Evolutionary conservation across 208 protist genomes (phyloP).

Genomic region (Vickermania ingenoplastis): DNA sequence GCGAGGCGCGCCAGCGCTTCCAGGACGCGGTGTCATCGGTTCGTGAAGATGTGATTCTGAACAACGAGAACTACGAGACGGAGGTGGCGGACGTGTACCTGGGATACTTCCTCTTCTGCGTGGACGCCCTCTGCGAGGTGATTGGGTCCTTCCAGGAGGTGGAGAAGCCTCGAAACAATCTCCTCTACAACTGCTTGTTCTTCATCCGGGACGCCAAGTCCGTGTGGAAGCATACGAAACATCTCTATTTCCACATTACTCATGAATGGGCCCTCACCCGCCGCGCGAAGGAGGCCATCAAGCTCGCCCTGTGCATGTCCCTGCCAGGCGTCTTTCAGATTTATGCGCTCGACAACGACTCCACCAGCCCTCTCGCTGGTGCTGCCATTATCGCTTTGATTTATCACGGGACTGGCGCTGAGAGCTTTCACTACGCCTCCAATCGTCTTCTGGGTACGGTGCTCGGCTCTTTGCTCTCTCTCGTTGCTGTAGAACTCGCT

Average conservation of each 20-base stretch:
- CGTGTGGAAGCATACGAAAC: constrained; percentile 36
- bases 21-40: constrained; percentile 76
- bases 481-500: constrained; percentile 67
- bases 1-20: constrained; percentile 64
- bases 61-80: constrained; percentile 86
- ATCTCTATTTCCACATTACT: constrained; percentile 38
- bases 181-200: constrained; percentile 36
- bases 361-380: constrained; percentile 71
- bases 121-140: constrained; percentile 80
- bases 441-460: constrained; percentile 82
- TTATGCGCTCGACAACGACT: constrained; percentile 64
- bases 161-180: constrained; percentile 27
- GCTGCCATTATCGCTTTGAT: constrained; percentile 83
- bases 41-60: constrained; percentile 82
- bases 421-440: constrained; percentile 85
- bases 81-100: constrained; percentile 83
- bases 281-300: constrained; percentile 85
- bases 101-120: constrained; percentile 87
- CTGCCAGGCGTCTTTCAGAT: constrained; percentile 81
- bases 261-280: constrained; percentile 55
- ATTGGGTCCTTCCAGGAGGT: constrained; percentile 65
- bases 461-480: constrained; percentile 54
- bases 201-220: constrained; percentile 58
- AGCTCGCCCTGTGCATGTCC: constrained; percentile 83
- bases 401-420: constrained; percentile 79